Percentiles rank a stretch among this genome's conserved stretches.
Conservation (phyloP, 179 eudicot genomes). For the Drosera spatulata region DNA sequence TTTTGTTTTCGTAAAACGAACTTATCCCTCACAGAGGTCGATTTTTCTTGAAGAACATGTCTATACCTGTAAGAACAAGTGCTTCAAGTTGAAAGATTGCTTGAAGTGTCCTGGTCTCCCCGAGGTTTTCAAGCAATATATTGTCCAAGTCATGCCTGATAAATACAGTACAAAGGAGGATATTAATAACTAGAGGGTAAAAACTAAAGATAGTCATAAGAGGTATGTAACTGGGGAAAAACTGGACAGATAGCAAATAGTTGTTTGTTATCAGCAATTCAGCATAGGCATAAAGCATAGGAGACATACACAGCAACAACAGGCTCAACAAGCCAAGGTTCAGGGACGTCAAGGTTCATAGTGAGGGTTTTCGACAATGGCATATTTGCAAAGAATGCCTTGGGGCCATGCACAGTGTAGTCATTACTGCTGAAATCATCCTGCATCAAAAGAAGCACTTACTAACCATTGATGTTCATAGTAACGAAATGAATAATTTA, state of each 20-base stretch:
- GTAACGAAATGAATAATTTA: not conserved
- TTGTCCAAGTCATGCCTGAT: conserved; percentile 96
- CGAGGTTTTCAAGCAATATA: conserved; percentile 93
- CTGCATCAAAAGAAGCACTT: conserved; percentile 29
- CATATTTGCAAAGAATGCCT: conserved; percentile 97
- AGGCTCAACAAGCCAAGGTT: conserved; percentile 98
- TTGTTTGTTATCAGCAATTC: too few relatives aligned
- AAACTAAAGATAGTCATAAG: too few relatives aligned
- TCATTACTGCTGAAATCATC: conserved; percentile 89
- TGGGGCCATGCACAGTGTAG: conserved; percentile 71
- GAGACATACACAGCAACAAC: conserved; percentile 78
- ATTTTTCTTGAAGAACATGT: not conserved
- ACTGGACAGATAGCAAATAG: too few relatives aligned
- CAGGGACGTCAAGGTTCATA: conserved; percentile 99
- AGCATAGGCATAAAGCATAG: conserved; percentile 1
- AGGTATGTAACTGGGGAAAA: too few relatives aligned
- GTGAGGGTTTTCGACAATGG: conserved; percentile 93
- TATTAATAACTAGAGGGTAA: not conserved
- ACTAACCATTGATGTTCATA: conserved; percentile 5
- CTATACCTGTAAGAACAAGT: conserved; percentile 83
- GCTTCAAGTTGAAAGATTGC: conserved; percentile 98
- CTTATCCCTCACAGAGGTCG: not conserved
- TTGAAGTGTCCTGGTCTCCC: conserved; percentile 78
- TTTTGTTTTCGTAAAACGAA: not conserved
- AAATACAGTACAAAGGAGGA: conserved; percentile 4